Evolutionary conservation across 805 yeast genomes (phyloP).

Genomic region (Sugiyamaella mastotermitis): DNA sequence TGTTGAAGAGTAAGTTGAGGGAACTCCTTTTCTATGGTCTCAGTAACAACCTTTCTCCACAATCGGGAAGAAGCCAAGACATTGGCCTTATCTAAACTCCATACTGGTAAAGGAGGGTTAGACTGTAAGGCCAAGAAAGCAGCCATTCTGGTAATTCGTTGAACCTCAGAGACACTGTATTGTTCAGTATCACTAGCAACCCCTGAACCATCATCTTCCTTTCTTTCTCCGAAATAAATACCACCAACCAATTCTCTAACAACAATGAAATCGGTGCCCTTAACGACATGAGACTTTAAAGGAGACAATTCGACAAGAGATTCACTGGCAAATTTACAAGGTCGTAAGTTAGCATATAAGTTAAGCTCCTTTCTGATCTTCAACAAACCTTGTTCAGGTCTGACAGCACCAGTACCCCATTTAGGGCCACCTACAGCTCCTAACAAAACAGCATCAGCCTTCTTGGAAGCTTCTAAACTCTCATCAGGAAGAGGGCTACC

Average conservation of each 20-base stretch:
- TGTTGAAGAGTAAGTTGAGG: conserved; percentile 84
- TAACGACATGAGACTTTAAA: conserved; percentile 73
- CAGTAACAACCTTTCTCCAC: conserved; percentile 92
- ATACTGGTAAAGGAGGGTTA: conserved; percentile 88
- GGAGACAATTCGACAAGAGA: conserved; percentile 82
- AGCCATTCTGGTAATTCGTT: conserved; percentile 97
- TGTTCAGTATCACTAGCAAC: conserved; percentile 92
- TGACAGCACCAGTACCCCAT: conserved; percentile 95
- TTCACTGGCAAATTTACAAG: conserved; percentile 89
- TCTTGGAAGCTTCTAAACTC: conserved; percentile 74
- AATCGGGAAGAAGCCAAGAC: conserved; percentile 93
- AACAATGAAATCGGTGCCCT: conserved; percentile 86
- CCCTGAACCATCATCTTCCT: conserved; percentile 83
- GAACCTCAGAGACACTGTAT: conserved; percentile 85
- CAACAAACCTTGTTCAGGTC: conserved; percentile 96
- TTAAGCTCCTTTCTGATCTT: conserved; percentile 91
- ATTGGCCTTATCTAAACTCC: conserved; percentile 97
- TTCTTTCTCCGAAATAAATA: conserved; percentile 93
- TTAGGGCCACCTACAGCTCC: conserved; percentile 99
- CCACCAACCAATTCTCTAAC: conserved; percentile 98
- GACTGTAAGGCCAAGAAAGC: conserved; percentile 92
- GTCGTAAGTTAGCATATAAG: conserved; percentile 93
- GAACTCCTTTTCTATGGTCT: conserved; percentile 79
- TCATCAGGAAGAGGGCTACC: conserved; percentile 88
- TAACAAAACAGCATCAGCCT: conserved; percentile 87